Evolutionary conservation across 768 basidiomycete species (phyloP), one percentile per base, ranked within the genome.

Genomic region (Lactarius sp.): DNA sequence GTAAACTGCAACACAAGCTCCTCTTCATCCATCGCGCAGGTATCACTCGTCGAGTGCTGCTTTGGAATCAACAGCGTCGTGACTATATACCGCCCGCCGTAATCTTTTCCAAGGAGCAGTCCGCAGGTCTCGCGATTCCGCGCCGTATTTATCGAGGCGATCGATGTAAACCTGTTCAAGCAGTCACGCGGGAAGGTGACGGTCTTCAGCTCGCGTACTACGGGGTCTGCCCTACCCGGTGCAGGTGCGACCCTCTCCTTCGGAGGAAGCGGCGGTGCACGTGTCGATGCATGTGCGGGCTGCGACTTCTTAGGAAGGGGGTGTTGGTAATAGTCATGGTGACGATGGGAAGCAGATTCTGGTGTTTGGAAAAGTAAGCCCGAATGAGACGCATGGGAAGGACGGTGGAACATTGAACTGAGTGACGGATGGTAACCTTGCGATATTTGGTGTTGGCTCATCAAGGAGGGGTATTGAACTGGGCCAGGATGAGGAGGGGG

Each of bases 1-100:
- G 91, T 92, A 71, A 95, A 92, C 68, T 85, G 83, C 75, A 94
- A 75, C 7, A 94, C 90, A 52, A 92, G 76, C 72, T 95, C 93
- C 69, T 95, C 94, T 71, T 89, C 86, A 58, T 92, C 87, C 88
- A 94, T 95, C 37, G 86, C 85, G 73, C 94, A 96, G n/a, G 92
- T 92, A 76, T 96, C 92, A 62, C 87, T 85, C 66, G 92, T 92
- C 63, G 90, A 87, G 62, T 85, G 86, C 70, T 96, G 94, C 73
- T 83, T 89, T n/a, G 94, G 94, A 18, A 96, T 86, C 70, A 96
- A 75, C 70, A 96, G 73, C 53, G 87, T 89, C 60, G 90, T 86
- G n/a, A 94, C 90, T 3, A 83, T 74, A 69, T 76, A 92, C 72
- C 82, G 84, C 70, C 78, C 78, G 34, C 83, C 83, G 60, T 76